Conservation (phyloP, 176 grass and related monocot species). For the Juncus inflexus region DNA sequence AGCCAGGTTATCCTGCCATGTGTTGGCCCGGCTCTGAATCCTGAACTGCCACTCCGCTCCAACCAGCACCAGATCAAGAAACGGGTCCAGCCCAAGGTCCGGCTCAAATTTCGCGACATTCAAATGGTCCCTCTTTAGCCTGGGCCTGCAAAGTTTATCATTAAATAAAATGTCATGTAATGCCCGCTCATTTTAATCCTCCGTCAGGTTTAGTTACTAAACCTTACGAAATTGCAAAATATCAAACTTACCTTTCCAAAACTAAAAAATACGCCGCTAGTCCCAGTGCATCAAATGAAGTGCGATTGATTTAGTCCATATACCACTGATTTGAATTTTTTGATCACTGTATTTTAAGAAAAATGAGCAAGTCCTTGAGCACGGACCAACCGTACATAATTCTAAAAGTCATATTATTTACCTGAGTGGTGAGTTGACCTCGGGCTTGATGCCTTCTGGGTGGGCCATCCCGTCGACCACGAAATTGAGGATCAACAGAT, state of each 20-base stretch:
- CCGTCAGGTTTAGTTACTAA: no score
- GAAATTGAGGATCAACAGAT: slow-evolving; percentile 96
- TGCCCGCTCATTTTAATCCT: no score
- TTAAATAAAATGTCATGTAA: neutral
- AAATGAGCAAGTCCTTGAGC: no score
- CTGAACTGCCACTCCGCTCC: slow-evolving; percentile 98
- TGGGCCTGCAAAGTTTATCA: slow-evolving; percentile 49
- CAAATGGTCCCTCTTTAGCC: slow-evolving; percentile 93
- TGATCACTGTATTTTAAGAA: no score
- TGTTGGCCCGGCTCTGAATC: slow-evolving; percentile 91
- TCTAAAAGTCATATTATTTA: slow-evolving; percentile 20
- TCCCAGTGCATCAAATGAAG: no score
- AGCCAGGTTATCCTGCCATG: slow-evolving; percentile 92
- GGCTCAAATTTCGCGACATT: slow-evolving; percentile 95
- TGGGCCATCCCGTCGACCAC: slow-evolving; percentile 88
- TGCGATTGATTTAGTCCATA: no score
- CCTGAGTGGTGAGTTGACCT: slow-evolving; percentile 94
- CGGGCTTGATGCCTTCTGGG: slow-evolving; percentile 86
- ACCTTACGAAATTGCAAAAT: no score
- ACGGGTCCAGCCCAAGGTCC: slow-evolving; percentile 97
- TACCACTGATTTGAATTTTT: no score
- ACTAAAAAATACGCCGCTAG: no score
- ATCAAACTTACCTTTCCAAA: no score
- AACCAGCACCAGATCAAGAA: slow-evolving; percentile 83
- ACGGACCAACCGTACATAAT: no score